These are phyloP conservation scores for Galerina sulciceps DNA, from an alignment of 768 basidiomycete species.

Conservation along the genomic window DNA sequence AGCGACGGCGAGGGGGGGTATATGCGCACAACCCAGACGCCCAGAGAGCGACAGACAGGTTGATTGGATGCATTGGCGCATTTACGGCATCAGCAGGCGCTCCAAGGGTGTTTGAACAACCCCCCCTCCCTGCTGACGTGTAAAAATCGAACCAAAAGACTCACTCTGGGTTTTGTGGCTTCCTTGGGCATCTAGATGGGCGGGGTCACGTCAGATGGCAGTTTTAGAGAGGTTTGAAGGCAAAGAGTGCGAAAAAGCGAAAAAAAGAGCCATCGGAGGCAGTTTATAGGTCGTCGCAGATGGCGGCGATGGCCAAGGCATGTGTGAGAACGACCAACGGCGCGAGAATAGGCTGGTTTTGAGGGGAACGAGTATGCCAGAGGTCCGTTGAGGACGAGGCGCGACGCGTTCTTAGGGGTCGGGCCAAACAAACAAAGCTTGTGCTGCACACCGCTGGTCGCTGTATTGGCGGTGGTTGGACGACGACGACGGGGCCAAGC, in stretches of 20 bases:
- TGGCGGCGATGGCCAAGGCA: slow-evolving; percentile 20
- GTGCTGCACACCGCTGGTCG: slow-evolving; percentile 17
- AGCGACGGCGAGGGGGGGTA: slow-evolving; percentile 13
- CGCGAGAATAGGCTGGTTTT: slow-evolving; percentile 19
- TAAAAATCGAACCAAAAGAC: slow-evolving; percentile 29
- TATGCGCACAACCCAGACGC: slow-evolving; percentile 4
- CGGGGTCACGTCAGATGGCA: slow-evolving; percentile 22
- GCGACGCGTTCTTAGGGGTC: slow-evolving; percentile 32
- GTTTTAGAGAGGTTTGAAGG: slow-evolving; percentile 12
- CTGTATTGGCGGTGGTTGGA: slow-evolving; percentile 9
- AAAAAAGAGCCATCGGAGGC: slow-evolving; percentile 7
- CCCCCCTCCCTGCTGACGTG: slow-evolving; percentile 16
- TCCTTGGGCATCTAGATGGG: slow-evolving; percentile 77
- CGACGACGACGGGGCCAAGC: slow-evolving; percentile 18
- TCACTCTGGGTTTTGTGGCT: slow-evolving; percentile 69
- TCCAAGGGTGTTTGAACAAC: neutral
- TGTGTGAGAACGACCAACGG: slow-evolving; percentile 14
- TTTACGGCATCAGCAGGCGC: neutral
- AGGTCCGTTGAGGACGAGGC: slow-evolving; percentile 20
- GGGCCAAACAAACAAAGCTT: slow-evolving; percentile 37
- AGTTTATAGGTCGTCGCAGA: neutral
- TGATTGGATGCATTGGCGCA: neutral
- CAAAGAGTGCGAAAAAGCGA: slow-evolving; percentile 9
- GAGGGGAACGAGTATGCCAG: slow-evolving; percentile 9
- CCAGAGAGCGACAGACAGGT: neutral